Conservation (phyloP, 202 grass and related monocot species). For the Musa balbisiana region DNA sequence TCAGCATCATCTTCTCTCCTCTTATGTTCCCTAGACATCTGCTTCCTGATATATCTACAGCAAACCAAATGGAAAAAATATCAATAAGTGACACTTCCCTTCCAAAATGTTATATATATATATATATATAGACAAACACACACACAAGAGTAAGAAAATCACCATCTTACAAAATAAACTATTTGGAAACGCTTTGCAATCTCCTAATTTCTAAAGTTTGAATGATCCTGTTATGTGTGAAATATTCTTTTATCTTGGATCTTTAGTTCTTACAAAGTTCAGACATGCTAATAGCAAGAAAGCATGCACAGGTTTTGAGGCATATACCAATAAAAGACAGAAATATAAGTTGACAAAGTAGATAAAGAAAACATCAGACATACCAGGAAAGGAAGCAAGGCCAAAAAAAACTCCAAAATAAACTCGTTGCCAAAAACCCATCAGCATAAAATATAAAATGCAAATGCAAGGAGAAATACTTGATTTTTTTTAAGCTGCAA, state of each 20-base stretch:
- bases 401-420: not conserved
- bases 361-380: not conserved
- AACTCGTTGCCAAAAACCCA: not conserved
- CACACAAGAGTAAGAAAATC: not conserved
- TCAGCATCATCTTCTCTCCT: slow-evolving; percentile 87
- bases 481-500: not conserved
- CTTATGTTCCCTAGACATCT: slow-evolving; percentile 40
- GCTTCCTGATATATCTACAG: slow-evolving; percentile 42
- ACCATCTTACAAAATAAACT: not conserved
- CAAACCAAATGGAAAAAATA: slow-evolving; percentile 3
- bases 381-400: not conserved
- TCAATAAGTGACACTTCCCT: not conserved
- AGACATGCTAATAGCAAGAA: not conserved
- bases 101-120: not conserved
- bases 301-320: too few relatives aligned
- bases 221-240: not conserved
- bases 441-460: not conserved
- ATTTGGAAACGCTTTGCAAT: not conserved
- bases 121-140: too few relatives aligned
- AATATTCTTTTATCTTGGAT: not conserved
- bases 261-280: not conserved
- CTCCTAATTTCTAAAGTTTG: not conserved
- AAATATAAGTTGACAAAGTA: too few relatives aligned
- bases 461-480: not conserved
- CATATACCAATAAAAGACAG: too few relatives aligned